Evolutionary conservation across 495 filamentous ascomycete species (phyloP).

Genomic region (Annulohypoxylon moriforme): DNA sequence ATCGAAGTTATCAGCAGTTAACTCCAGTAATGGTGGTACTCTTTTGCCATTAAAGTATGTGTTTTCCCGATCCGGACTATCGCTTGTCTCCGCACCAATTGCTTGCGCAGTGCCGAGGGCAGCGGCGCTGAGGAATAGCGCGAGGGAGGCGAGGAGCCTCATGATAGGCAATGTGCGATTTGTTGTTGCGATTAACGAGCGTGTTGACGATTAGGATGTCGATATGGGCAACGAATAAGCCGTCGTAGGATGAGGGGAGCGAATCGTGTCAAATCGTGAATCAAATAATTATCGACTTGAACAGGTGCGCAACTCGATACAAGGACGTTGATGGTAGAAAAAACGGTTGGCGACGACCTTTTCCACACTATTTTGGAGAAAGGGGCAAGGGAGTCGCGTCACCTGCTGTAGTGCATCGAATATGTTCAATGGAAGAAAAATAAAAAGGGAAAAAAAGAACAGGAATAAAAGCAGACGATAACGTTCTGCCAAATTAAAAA

Average conservation of each 20-base stretch:
- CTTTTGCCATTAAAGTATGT: constrained; percentile 84
- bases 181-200: constrained; percentile 39
- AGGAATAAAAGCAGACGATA: constrained; percentile 31
- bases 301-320: constrained; percentile 20
- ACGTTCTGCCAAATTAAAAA: constrained; percentile 36
- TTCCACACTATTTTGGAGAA: constrained; percentile 28
- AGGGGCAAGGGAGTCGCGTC: constrained; percentile 45
- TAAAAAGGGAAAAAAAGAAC: constrained; percentile 25
- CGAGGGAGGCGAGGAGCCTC: constrained; percentile 52
- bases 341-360: constrained; percentile 18
- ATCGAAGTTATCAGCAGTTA: constrained; percentile 58
- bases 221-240: constrained; percentile 8
- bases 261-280: constrained; percentile 2
- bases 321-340: background rate
- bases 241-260: background rate
- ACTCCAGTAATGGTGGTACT: constrained; percentile 76
- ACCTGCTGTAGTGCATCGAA: constrained; percentile 44
- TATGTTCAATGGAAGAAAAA: constrained; percentile 45
- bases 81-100: constrained; percentile 48
- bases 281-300: constrained; percentile 22
- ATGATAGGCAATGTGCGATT: constrained; percentile 40
- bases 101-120: constrained; percentile 50
- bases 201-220: constrained; percentile 23
- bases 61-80: constrained; percentile 49
- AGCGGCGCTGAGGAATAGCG: constrained; percentile 56